A percentile compares a stretch with the other conserved stretches of the same genome.
Evolutionary conservation across 805 yeast genomes (phyloP).

Genomic region (Saccharomycopsis javanensis): DNA sequence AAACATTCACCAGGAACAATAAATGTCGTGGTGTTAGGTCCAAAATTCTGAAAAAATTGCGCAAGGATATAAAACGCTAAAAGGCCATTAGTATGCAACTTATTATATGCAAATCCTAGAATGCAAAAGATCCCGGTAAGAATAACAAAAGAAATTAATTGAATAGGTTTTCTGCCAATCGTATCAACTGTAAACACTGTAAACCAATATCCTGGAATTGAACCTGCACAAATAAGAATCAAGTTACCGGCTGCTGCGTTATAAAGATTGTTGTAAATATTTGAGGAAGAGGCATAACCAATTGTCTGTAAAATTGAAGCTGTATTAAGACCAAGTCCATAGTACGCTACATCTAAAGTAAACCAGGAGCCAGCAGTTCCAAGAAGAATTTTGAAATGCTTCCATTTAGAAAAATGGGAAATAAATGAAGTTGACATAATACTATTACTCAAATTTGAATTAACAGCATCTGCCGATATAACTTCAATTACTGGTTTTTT

Average conservation of each 20-base stretch:
- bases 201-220: conserved; percentile 90
- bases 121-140: conserved; percentile 66
- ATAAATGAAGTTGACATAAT: conserved; percentile 64
- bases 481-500: conserved; percentile 33
- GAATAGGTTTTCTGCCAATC: conserved; percentile 79
- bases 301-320: conserved; percentile 71
- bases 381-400: conserved; percentile 66
- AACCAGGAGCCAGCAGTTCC: conserved; percentile 95
- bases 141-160: conserved; percentile 62
- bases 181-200: conserved; percentile 71
- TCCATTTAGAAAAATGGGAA: conserved; percentile 76
- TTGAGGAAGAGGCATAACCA: conserved; percentile 67
- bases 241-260: conserved; percentile 85
- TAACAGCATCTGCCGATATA: conserved; percentile 33
- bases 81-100: conserved; percentile 53
- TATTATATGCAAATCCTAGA: conserved; percentile 79
- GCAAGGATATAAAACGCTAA: conserved; percentile 70
- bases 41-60: conserved; percentile 86
- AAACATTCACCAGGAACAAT: conserved; percentile 84
- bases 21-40: conserved; percentile 89
- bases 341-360: conserved; percentile 80
- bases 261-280: conserved; percentile 62
- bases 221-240: conserved; percentile 89
- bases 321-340: conserved; percentile 80
- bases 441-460: conserved; percentile 27